Percentiles rank a stretch among this genome's conserved stretches.
Evolutionary conservation across 2,329 filamentous ascomycete genomes (phyloP).

Genomic region (Botrytis fragariae): DNA sequence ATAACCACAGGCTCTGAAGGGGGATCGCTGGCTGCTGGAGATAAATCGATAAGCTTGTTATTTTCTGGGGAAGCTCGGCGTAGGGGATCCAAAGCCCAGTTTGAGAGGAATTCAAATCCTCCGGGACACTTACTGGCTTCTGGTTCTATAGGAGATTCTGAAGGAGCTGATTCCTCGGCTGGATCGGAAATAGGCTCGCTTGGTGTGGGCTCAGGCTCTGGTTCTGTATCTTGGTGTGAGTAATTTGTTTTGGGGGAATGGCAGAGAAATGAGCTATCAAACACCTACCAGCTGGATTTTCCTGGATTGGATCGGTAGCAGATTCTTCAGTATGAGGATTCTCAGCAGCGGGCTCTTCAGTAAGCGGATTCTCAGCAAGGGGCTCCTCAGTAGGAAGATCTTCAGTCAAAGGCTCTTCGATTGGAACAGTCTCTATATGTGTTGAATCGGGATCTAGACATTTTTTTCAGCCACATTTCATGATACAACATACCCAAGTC

Average conservation of each 20-base stretch:
- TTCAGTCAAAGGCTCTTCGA: not conserved
- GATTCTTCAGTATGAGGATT: not conserved
- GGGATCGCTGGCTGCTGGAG: not conserved
- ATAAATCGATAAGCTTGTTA: not conserved
- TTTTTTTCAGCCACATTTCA: not conserved
- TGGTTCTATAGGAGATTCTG: not conserved
- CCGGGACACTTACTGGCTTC: conserved; percentile 4
- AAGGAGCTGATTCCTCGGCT: not conserved
- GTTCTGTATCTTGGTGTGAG: not conserved
- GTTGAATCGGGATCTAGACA: not conserved
- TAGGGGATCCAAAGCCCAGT: not conserved
- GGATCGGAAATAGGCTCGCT: not conserved
- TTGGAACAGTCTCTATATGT: not conserved
- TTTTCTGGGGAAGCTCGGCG: not conserved
- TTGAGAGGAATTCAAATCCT: conserved; percentile 4
- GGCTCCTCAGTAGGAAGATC: not conserved
- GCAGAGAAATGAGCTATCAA: not conserved
- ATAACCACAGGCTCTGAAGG: not conserved
- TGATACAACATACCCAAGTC: not conserved
- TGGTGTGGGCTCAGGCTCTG: not conserved
- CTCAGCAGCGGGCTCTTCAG: not conserved
- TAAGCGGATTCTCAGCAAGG: not conserved
- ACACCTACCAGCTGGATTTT: not conserved
- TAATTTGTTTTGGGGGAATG: not conserved
- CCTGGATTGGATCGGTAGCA: not conserved